Percentiles rank a stretch among this genome's conserved stretches.
Evolutionary conservation across 2,329 filamentous ascomycete genomes (phyloP).

Genomic region (Fusarium sp.): DNA sequence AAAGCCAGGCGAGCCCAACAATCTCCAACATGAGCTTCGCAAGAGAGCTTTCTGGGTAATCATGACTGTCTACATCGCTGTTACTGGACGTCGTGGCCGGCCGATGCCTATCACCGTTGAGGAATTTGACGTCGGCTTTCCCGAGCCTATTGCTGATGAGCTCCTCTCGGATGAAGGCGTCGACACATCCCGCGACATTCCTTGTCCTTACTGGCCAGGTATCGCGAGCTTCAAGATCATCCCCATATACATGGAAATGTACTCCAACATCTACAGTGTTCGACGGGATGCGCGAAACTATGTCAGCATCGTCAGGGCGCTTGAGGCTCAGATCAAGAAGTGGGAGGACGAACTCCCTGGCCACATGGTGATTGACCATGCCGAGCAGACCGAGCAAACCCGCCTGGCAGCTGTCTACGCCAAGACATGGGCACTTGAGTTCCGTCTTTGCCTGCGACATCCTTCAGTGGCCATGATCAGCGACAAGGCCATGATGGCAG

Average conservation of each 20-base stretch:
- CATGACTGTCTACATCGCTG: slow-evolving; percentile 71
- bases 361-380: slow-evolving; percentile 62
- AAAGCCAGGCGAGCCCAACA: slow-evolving; percentile 56
- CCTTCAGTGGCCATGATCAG: slow-evolving; percentile 68
- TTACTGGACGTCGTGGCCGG: slow-evolving; percentile 79
- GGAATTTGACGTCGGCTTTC: slow-evolving; percentile 83
- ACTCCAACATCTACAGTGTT: slow-evolving; percentile 79
- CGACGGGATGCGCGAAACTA: slow-evolving; percentile 72
- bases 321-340: slow-evolving; percentile 72
- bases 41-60: slow-evolving; percentile 84
- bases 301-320: slow-evolving; percentile 66
- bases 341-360: slow-evolving; percentile 74
- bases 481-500: slow-evolving; percentile 65
- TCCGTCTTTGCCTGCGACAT: slow-evolving; percentile 69
- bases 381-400: slow-evolving; percentile 53
- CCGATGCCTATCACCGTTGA: slow-evolving; percentile 79
- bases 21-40: slow-evolving; percentile 77
- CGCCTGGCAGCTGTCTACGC: slow-evolving; percentile 65
- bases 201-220: slow-evolving; percentile 75
- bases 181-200: slow-evolving; percentile 63
- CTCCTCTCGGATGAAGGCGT: slow-evolving; percentile 72
- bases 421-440: slow-evolving; percentile 65
- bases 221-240: slow-evolving; percentile 73
- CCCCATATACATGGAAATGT: slow-evolving; percentile 77
- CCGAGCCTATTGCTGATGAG: slow-evolving; percentile 76